Conservation (phyloP, 441 rosid species). For the Pelargonium australe region DNA sequence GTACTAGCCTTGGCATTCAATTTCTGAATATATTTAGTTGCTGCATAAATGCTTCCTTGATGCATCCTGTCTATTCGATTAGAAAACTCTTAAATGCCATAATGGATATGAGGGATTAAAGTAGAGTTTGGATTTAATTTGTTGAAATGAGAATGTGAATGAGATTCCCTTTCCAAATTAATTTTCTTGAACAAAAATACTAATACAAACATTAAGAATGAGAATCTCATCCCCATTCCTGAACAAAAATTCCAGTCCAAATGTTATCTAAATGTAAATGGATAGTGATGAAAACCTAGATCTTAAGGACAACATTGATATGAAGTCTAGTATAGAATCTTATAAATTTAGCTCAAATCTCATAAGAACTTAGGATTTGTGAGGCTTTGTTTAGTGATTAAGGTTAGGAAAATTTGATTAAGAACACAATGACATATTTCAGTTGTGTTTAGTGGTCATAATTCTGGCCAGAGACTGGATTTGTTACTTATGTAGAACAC, state of each 20-base stretch:
- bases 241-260: too few relatives aligned
- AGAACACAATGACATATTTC: neutral
- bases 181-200: too few relatives aligned
- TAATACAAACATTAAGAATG: too few relatives aligned
- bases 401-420: neutral
- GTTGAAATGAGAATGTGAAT: too few relatives aligned
- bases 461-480: neutral
- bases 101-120: neutral
- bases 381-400: neutral
- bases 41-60: slow-evolving; percentile 5
- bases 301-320: neutral
- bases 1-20: slow-evolving; percentile 29
- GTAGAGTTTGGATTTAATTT: neutral
- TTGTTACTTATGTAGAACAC: neutral
- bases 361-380: neutral
- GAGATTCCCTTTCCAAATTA: too few relatives aligned
- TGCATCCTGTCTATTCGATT: neutral
- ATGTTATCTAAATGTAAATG: neutral
- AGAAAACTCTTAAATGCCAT: neutral
- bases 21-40: slow-evolving; percentile 13
- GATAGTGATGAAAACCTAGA: neutral
- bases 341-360: neutral
- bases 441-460: neutral
- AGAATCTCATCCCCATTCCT: too few relatives aligned
- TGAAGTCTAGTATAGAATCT: neutral